Conservation (phyloP, 2,329 filamentous ascomycete genomes). For the Lojkania enalia region DNA sequence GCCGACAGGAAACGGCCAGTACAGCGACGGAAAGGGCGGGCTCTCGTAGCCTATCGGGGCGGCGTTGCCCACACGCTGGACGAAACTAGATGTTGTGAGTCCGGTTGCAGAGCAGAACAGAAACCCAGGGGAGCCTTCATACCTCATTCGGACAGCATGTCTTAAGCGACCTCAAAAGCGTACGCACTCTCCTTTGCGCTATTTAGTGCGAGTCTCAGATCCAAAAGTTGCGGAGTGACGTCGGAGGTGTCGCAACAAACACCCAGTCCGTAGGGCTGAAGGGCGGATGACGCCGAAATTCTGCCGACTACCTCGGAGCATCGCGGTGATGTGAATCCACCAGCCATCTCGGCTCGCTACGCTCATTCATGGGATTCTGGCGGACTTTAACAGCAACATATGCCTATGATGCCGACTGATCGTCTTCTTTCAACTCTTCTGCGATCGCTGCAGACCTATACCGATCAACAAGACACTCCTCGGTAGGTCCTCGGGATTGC, state of each 20-base stretch:
- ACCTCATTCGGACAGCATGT: constrained; percentile 43
- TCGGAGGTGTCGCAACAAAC: background rate
- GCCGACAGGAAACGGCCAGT: constrained; percentile 67
- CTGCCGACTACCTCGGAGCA: constrained; percentile 34
- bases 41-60: constrained; percentile 64
- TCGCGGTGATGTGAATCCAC: constrained; percentile 19
- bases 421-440: constrained; percentile 68
- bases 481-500: constrained; percentile 48
- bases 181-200: too few relatives aligned
- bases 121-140: background rate
- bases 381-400: too few relatives aligned
- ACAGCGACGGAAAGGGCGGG: constrained; percentile 79
- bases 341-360: constrained; percentile 16
- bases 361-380: too few relatives aligned
- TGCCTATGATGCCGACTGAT: constrained; percentile 72
- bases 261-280: background rate
- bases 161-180: too few relatives aligned
- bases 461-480: constrained; percentile 62
- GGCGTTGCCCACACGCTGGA: constrained; percentile 50
- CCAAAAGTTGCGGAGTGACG: background rate
- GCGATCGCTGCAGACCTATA: constrained; percentile 62
- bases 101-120: background rate
- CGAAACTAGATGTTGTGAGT: constrained; percentile 40
- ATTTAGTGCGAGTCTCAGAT: too few relatives aligned
- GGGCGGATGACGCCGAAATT: constrained; percentile 9